Percentiles rank a stretch among this genome's conserved stretches.
Evolutionary conservation across 495 filamentous ascomycete species (phyloP).

Genomic region (Talaromyces ruber): DNA sequence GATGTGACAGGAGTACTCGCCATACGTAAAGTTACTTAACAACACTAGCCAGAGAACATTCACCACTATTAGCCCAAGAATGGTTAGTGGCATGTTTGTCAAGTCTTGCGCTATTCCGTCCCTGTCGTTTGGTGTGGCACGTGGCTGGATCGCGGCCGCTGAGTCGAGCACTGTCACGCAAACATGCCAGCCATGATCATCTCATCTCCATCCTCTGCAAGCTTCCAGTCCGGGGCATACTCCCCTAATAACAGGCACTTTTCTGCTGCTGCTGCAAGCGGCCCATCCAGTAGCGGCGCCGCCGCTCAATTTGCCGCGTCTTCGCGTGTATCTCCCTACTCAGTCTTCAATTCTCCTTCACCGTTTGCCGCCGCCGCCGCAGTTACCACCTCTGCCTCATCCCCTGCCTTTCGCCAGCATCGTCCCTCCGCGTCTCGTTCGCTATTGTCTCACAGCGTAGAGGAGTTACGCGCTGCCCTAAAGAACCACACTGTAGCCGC

Average conservation of each 20-base stretch:
- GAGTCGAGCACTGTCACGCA: background rate
- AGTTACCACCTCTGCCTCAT: constrained; percentile 7
- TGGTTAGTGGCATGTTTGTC: constrained; percentile 7
- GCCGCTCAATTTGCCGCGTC: constrained; percentile 21
- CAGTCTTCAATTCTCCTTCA: constrained; percentile 13
- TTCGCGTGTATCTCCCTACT: constrained; percentile 17
- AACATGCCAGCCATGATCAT: constrained; percentile 29
- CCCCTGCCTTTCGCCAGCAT: constrained; percentile 10
- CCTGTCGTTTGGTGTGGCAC: constrained; percentile 17
- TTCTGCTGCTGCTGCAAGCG: background rate
- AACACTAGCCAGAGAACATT: background rate
- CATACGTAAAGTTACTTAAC: background rate
- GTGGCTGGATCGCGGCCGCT: constrained; percentile 1
- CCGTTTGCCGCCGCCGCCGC: constrained; percentile 6
- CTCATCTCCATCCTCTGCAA: constrained; percentile 34
- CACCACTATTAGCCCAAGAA: constrained; percentile 5
- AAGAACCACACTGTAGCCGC: constrained; percentile 33
- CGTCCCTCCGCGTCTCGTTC: constrained; percentile 12
- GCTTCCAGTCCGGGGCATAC: constrained; percentile 17
- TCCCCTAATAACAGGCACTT: background rate
- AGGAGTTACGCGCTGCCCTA: constrained; percentile 39
- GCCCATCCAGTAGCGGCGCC: constrained; percentile 2
- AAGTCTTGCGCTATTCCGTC: constrained; percentile 40
- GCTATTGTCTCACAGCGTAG: constrained; percentile 30
- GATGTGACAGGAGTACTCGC: background rate